Conservation (phyloP, 2,329 filamentous ascomycete genomes). For the Penicillium sp. region DNA sequence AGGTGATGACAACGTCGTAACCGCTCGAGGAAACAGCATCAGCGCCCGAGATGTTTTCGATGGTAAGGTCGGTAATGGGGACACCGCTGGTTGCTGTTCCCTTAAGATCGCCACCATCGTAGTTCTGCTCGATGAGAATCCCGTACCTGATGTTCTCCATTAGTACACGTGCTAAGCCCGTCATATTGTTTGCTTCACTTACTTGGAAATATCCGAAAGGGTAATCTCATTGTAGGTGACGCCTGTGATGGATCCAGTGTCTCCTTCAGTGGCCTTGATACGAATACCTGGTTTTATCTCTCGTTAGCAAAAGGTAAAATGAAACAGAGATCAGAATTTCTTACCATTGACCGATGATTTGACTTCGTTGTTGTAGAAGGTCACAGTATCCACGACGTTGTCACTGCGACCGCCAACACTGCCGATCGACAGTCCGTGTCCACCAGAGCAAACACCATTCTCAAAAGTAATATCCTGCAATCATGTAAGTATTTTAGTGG, state of each 20-base stretch:
- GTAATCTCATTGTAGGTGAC: slow-evolving; percentile 56
- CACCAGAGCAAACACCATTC: slow-evolving; percentile 43
- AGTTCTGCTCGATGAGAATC: slow-evolving; percentile 55
- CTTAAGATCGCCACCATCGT: slow-evolving; percentile 47
- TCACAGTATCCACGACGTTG: slow-evolving; percentile 55
- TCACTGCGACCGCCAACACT: slow-evolving; percentile 48
- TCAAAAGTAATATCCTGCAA: slow-evolving; percentile 48
- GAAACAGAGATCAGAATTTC: not conserved
- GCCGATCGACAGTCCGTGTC: slow-evolving; percentile 36
- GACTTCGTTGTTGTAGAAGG: slow-evolving; percentile 51
- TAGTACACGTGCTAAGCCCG: not conserved
- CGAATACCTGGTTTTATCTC: slow-evolving; percentile 19
- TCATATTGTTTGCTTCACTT: not conserved
- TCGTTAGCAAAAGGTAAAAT: not conserved
- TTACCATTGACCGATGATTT: slow-evolving; percentile 39
- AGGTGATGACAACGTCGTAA: slow-evolving; percentile 54
- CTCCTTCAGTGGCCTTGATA: slow-evolving; percentile 54
- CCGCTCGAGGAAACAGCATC: slow-evolving; percentile 33
- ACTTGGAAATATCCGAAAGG: slow-evolving; percentile 48
- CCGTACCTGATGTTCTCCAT: slow-evolving; percentile 42
- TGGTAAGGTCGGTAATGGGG: slow-evolving; percentile 38
- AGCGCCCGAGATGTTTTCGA: slow-evolving; percentile 36
- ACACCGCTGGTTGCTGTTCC: slow-evolving; percentile 40
- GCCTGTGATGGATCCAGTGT: slow-evolving; percentile 52
- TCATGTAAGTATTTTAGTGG: not conserved